Evolutionary conservation across 768 basidiomycete species (phyloP).

Genomic region (Lanmaoa pseudosensibilis): DNA sequence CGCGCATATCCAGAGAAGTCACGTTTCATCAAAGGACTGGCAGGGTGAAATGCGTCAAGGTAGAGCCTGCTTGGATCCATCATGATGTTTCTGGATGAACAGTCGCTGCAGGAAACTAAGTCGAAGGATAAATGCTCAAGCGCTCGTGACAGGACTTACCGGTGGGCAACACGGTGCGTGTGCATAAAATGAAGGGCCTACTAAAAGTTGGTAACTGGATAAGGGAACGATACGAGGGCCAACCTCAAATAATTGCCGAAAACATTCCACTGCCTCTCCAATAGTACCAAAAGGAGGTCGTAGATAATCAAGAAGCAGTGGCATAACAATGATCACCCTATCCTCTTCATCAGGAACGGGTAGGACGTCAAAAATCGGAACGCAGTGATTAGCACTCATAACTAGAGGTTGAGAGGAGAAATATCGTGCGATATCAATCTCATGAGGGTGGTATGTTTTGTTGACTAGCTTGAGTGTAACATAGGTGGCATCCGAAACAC

Average conservation of each 20-base stretch:
- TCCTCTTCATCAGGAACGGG: conserved; percentile 8
- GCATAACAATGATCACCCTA: conserved; percentile 33
- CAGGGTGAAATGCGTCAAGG: conserved; percentile 32
- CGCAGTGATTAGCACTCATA: conserved; percentile 33
- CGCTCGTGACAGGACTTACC: not conserved
- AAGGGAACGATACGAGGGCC: not conserved
- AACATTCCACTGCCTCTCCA: conserved; percentile 22
- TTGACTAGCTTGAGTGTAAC: conserved; percentile 35
- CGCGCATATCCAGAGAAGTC: conserved; percentile 24
- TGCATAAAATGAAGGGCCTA: conserved; percentile 32
- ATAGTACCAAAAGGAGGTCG: conserved; percentile 26
- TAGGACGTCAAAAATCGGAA: conserved; percentile 31
- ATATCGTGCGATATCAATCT: conserved; percentile 32
- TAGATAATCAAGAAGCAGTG: conserved; percentile 31
- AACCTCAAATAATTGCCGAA: conserved; percentile 36
- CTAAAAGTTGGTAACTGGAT: not conserved
- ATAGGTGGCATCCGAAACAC: conserved; percentile 26
- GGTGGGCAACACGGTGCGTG: conserved; percentile 17
- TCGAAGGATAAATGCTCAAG: not conserved
- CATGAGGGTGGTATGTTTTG: conserved; percentile 19
- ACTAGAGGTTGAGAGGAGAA: conserved; percentile 5
- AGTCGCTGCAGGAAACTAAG: conserved; percentile 22
- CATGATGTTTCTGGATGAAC: conserved; percentile 35
- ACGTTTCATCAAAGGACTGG: conserved; percentile 5
- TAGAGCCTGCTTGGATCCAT: conserved; percentile 29